Base-by-base conservation (phyloP, 2,329 filamentous ascomycete species). In the Fusarium sp. region DNA sequence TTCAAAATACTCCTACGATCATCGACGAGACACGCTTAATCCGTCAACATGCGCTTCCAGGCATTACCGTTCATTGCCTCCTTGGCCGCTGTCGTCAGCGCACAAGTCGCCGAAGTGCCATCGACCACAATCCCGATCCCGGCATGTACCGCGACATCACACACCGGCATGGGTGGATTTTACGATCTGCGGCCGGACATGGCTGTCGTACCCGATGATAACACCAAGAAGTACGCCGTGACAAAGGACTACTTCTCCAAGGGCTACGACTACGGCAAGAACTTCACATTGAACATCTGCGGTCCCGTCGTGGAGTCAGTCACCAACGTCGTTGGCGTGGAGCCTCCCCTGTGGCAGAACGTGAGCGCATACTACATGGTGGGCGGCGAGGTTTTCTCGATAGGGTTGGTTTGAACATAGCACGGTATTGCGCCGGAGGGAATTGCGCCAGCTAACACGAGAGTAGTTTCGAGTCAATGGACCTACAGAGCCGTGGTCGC, bases 231-330 rank as follows among this genome's bases (percentile, higher is more conserved):
- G 65, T 79, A 52, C 22, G 77, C 76, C 28, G 78, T 79, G 13
- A 78, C 79, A 11, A 79, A 81, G 32, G 86, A 89, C 75, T 89
- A 89, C 77, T 84, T 88, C 67, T 88, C 90, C 9, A 86, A 86
- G 61, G 92, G 92, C 33, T 91, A 89, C 77, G 92, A 95, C 79
- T 92, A 94, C 71, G 88, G 87, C 66, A 87, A 88, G 67, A 95
- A 95, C 81, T 96, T 96, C 75, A 95, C 92, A 3, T 76, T 95
- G 73, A 96, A 96, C 79, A 90, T 96, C 71, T 96, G 92, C 81
- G 89, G 85, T 35, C 83, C 91, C 2, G 90, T 94, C n/a, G 85
- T 94, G 17, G 87, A 91, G 71, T 81, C 86, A 17, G 82, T 91
- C 20, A 81, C 84, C 43, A 82, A 88, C 65, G 86, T 92, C 11